Evolutionary conservation across 306 rosid species (phyloP).

Genomic region (Carpinus fangiana): DNA sequence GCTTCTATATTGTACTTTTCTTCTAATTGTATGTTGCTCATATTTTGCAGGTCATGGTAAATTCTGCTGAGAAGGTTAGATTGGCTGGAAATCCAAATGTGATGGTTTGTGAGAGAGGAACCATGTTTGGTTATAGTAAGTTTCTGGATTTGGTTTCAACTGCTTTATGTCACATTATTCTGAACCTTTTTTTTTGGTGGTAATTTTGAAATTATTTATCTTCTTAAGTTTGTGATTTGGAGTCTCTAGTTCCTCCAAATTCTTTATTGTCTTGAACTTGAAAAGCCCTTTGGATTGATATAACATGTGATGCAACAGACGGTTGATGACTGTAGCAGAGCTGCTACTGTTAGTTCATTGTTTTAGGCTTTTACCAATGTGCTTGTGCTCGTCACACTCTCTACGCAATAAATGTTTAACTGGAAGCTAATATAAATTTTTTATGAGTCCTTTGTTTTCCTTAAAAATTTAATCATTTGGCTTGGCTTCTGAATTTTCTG

Average conservation of each 20-base stretch:
- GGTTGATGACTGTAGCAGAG: neutral
- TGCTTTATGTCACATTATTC: slow-evolving; percentile 13
- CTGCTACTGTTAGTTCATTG: slow-evolving; percentile 7
- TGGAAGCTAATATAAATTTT: neutral
- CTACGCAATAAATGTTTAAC: neutral
- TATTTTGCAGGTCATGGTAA: slow-evolving; percentile 70
- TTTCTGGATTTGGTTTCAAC: slow-evolving; percentile 21
- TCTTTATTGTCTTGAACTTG: slow-evolving; percentile 7
- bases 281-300: slow-evolving; percentile 7
- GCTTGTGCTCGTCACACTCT: slow-evolving; percentile 19
- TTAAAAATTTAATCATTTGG: neutral
- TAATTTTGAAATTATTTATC: neutral
- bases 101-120: slow-evolving; percentile 98
- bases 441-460: neutral
- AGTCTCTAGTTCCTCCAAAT: slow-evolving; percentile 2
- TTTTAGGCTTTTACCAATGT: slow-evolving; percentile 11
- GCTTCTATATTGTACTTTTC: slow-evolving; percentile 19
- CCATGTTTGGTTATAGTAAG: slow-evolving; percentile 99
- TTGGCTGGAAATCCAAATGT: slow-evolving; percentile 94
- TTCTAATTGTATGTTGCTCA: slow-evolving; percentile 21
- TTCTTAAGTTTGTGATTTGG: slow-evolving; percentile 5
- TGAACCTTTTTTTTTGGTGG: neutral
- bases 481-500: neutral
- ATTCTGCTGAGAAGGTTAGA: slow-evolving; percentile 89
- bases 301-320: slow-evolving; percentile 7